phyloP scores from a whole-genome alignment of 306 rosid genomes.

The Cicer arietinum region DNA sequence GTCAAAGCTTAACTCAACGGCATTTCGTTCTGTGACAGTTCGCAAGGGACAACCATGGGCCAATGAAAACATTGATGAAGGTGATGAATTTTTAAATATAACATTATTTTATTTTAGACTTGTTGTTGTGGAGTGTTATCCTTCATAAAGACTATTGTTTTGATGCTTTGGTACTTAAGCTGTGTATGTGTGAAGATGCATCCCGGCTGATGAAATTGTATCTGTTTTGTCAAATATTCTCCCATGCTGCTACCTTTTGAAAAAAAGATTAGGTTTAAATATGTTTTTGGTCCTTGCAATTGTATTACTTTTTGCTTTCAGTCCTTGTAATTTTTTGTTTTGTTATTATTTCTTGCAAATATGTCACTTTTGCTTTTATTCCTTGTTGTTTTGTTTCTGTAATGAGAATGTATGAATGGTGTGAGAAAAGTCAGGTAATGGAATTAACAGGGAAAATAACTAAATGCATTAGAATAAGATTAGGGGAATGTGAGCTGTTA shows the following conservation, averaged over 20 bases:
- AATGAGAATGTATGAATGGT: neutral
- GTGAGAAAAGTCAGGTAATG: neutral
- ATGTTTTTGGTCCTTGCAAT: too few species aligned
- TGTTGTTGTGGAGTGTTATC: conserved; percentile 12
- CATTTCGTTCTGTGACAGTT: conserved; percentile 70
- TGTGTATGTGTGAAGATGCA: neutral
- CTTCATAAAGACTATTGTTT: conserved; percentile 33
- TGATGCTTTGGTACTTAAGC: conserved; percentile 15
- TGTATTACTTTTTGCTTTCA: too few species aligned
- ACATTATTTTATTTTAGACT: conserved; percentile 4
- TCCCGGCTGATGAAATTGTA: neutral
- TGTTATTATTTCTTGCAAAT: too few species aligned
- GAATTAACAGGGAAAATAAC: neutral
- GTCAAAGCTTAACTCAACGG: conserved; percentile 73
- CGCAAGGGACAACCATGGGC: conserved; percentile 90
- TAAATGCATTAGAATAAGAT: too few species aligned
- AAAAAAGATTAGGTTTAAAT: neutral
- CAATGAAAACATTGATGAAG: conserved; percentile 88
- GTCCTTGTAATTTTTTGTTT: too few species aligned
- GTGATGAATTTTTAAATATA: conserved; percentile 46
- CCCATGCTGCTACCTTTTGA: conserved; percentile 15
- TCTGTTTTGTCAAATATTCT: conserved; percentile 25
- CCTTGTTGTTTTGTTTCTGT: too few species aligned
- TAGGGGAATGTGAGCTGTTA: too few species aligned
- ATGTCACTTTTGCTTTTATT: too few species aligned